These are phyloP conservation scores for Micractinium sp. DNA, from an alignment of 139 green algal species.

Conservation along the genomic window DNA sequence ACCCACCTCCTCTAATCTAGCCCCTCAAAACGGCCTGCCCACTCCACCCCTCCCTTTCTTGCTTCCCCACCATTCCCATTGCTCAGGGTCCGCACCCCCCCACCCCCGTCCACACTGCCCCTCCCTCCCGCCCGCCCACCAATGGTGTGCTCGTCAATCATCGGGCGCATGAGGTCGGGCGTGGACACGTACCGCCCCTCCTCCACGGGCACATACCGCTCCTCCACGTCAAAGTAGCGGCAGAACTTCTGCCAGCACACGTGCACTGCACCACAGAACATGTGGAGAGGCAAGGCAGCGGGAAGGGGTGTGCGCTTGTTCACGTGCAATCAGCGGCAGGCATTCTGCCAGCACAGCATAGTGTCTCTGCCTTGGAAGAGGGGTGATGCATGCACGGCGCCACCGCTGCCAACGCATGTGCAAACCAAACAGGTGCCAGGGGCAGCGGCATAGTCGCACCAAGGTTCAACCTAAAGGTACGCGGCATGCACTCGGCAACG, in stretches of 20 bases:
- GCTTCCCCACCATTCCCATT: not conserved
- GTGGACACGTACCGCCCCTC: constrained; percentile 45
- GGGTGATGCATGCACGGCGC: no score
- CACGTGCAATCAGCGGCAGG: not conserved
- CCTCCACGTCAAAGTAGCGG: constrained; percentile 78
- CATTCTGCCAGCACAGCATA: no score
- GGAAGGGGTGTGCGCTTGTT: not conserved
- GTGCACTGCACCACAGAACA: not conserved
- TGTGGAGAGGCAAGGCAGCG: not conserved
- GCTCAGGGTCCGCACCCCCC: not conserved
- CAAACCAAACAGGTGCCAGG: no score
- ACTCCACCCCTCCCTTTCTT: no score
- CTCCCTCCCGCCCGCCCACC: constrained; percentile 39
- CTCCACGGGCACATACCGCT: constrained; percentile 40
- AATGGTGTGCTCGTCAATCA: constrained; percentile 79
- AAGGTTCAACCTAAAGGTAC: no score
- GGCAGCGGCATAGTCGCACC: no score
- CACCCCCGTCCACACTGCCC: not conserved
- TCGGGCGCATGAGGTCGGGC: constrained; percentile 37
- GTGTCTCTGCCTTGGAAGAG: no score
- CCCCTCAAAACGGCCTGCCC: no score
- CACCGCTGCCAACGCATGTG: no score
- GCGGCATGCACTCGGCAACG: no score
- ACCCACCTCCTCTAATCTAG: not conserved
- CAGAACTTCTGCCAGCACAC: constrained; percentile 75